Base-by-base conservation (phyloP, 2,329 filamentous ascomycete species). In the Ophiocordyceps australis region DNA sequence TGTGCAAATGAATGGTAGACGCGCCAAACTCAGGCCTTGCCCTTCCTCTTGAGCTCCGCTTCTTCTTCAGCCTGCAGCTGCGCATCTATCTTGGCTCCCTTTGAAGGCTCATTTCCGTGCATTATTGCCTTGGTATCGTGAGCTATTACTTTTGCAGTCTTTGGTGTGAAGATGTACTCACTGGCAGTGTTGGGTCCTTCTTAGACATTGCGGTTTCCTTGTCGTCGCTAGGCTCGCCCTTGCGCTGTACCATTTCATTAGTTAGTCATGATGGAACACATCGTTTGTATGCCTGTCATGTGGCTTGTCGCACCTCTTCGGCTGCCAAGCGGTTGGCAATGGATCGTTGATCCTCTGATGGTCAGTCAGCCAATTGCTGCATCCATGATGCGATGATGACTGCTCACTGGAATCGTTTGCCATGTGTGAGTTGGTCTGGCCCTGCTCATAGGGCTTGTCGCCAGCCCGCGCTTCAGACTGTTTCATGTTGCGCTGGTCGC, bases 41-140 rank as follows among this genome's bases (percentile, higher is more conserved):
- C 40, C 59, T 78, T 80, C 45, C 59, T 62, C 51, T 57, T 62
- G 32, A 81, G 40, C 28, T 62, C 51, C 35, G 62, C 66, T 41
- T 77, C 65, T 31, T 83, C 77, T 39, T 82, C 76, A 5, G 66
- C 64, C 41, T 65, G 55, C 24, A 83, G 37, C 49, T 77, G 45
- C 30, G 76, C 65, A 46, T 83, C 77, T 30, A 81, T 62, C 58
- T 76, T 65, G 14, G 76, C 77, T 12, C 77, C 76, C 41, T 58
- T 67, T 13, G 69, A 76, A 3, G 76, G 77, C 52, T 81, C 62
- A 44, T 82, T 82, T 32, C 75, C 75, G 42, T 83, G 75, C 35
- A 59, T 43, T 37, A 52, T 64, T 28, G 75, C 76, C 67, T 65
- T n/a, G n/a, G n/a, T n/a, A n/a, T n/a, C n/a, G n/a, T n/a, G n/a